phyloP scores from a whole-genome alignment of 495 filamentous ascomycete genomes.

The Durotheca rogersii region DNA sequence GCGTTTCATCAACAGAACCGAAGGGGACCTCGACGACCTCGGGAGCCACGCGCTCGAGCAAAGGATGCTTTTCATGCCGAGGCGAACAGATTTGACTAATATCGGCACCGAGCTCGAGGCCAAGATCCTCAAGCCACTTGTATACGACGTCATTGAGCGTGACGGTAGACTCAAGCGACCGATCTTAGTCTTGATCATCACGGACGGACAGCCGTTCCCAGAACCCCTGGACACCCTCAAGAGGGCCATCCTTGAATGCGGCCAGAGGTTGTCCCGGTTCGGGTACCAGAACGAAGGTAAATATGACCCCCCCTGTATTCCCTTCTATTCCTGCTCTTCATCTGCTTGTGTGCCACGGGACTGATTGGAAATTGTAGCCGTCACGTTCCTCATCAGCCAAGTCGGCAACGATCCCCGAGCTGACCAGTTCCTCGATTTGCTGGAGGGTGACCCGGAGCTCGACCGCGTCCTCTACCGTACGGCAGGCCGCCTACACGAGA shows the following conservation, averaged over 20 bases:
- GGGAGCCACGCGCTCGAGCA: not conserved
- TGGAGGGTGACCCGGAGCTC: not conserved
- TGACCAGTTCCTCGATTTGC: not conserved
- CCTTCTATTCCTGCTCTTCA: too few species aligned
- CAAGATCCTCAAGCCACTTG: not conserved
- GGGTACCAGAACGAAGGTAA: not conserved
- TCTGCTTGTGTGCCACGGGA: too few species aligned
- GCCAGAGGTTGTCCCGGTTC: not conserved
- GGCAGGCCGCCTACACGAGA: not conserved
- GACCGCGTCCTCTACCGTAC: not conserved
- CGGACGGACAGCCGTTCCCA: not conserved
- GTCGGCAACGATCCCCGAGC: not conserved
- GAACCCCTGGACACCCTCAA: not conserved
- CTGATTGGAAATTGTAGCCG: too few species aligned
- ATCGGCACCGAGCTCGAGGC: not conserved
- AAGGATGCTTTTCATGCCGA: not conserved
- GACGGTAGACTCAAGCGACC: not conserved
- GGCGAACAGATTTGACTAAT: not conserved
- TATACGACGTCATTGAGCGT: not conserved
- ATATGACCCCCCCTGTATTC: too few species aligned
- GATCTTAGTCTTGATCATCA: not conserved
- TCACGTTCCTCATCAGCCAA: not conserved
- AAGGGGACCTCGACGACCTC: not conserved
- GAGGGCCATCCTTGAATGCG: not conserved
- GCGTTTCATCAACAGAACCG: slow-evolving; percentile 17